Base-by-base conservation (phyloP, 164 flowering plant genomes). In the Tinospora cordifolia region DNA sequence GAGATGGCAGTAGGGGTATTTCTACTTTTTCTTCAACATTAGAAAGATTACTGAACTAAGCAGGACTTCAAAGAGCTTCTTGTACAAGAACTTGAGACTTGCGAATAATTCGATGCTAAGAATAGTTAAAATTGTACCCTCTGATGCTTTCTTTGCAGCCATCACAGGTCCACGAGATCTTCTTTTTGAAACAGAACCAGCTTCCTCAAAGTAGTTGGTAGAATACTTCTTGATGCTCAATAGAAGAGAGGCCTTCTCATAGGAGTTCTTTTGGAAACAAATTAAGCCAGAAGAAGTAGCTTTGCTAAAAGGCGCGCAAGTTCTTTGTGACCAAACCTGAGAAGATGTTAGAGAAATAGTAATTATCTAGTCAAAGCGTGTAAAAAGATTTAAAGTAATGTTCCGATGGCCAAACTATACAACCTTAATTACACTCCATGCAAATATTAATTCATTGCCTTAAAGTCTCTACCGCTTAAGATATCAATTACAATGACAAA, bases 111-210 rank as follows among this genome's bases (percentile, higher is more conserved):
- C 7, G 13, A 19, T 30, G 40, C 7, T 10, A 6, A 14, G 47
- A 8, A 9, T 51, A 26, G 26, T 63, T 57, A 7, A 63, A 54
- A 54, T 54, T 54, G 1, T 68, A 90, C 97, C 98, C 83, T 84
- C 82, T 24, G 88, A 68, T 51, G 85, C 85, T 75, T 88, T 90
- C 78, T 89, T 91, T 19, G 90, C 93, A 0, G 95, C 96, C 93
- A 90, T 86, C 11, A 94, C 87, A 39, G 90, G 93, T 68, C 91
- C 93, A 74, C 92, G 83, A 63, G 90, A 85, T 78, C 95, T 84
- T 71, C 90, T 70, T 77, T 85, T 89, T 44, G 90, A 89, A 34
- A 80, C 79, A 75, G 74, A 69, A 57, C 27, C 67, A 62, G 41
- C 73, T 25, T 83, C 85, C 21, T 69, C 79, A 63, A 70, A n/a